Base-by-base conservation (phyloP, 176 grass and related monocot genomes). In the Carex scoparia region DNA sequence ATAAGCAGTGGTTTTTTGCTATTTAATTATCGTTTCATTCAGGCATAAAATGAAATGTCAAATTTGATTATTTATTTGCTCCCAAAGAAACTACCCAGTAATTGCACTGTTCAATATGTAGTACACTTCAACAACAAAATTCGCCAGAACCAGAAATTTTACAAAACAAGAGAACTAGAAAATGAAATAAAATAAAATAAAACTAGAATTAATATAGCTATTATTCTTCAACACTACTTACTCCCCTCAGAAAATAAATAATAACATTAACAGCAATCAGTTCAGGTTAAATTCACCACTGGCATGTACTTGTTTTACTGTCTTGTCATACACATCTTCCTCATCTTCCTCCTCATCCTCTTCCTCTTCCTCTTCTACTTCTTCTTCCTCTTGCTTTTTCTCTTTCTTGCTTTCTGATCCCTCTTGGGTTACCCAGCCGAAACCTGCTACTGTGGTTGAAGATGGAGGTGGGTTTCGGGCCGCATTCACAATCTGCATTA, bases 241-340 rank as follows among this genome's bases (percentile, higher is more conserved):
- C 65, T 65, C 37, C 61, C 32, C 18, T 65, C 8, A 69, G 48
- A 83, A 48, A 83, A 83, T 3, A 79, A 18, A 35, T 32, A 79
- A 5, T 37, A 58, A 79, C 53, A 79, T 58, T 79, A 35, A 58
- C 51, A 57, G 28, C 74, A 58, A 66, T 86, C 74, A 93, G 84
- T 76, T 86, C 80, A 86, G 68, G 63, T 86, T 86, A 46, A 89
- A 89, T 86, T 94, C 92, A 1, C 92, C 91, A 5, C 92, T 98
- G 16, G 92, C 95, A 79, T 87, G 95, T n/a, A 93, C 95, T 88
- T 93, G 89, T 79, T 93, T 94, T 35, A 98, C 95, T 14, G 92
- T 94, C 89, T 92, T 98, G 69, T 94, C 93, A 15, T 98, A 98
- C 81, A 94, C 95, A 31, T 98, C 92, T 74, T 97, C 94, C 0